phyloP scores from a whole-genome alignment of 2,329 filamentous ascomycete species.

The Fusarium sulawesiense region DNA sequence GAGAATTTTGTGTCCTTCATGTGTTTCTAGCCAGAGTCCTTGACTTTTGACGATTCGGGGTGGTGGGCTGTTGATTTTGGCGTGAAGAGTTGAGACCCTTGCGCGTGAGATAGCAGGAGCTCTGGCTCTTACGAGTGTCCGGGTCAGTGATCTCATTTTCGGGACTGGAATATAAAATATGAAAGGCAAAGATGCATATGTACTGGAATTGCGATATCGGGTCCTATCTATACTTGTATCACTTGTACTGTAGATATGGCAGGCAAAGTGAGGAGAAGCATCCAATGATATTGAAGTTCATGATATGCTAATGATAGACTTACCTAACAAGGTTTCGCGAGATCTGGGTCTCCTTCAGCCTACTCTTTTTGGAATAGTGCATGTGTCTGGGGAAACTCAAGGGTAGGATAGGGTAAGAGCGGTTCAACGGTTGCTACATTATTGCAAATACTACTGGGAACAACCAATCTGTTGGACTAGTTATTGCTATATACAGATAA shows the following conservation, averaged over 20 bases:
- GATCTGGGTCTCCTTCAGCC: constrained; percentile 34
- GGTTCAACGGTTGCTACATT: neutral
- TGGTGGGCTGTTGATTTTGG: constrained; percentile 32
- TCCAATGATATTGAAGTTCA: constrained; percentile 11
- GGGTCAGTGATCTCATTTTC: too few species aligned
- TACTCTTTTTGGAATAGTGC: constrained; percentile 26
- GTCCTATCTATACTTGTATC: constrained; percentile 7
- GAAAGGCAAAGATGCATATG: too few species aligned
- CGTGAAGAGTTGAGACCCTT: constrained; percentile 27
- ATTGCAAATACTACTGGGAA: neutral
- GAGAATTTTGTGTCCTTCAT: constrained; percentile 15
- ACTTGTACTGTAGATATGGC: neutral
- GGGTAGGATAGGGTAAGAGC: neutral
- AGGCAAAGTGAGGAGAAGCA: constrained; percentile 4
- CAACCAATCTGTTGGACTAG: neutral
- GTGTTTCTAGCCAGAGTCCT: constrained; percentile 27
- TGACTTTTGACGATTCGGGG: constrained; percentile 23
- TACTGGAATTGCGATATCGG: neutral
- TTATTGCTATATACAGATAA: neutral
- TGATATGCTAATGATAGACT: constrained; percentile 8
- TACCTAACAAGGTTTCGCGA: neutral
- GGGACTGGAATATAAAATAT: too few species aligned
- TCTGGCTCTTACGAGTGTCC: too few species aligned
- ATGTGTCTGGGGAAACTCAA: neutral
- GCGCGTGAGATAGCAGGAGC: neutral